Percentiles rank a stretch among this genome's conserved stretches.
Evolutionary conservation across 2,329 filamentous ascomycete species (phyloP).

Genomic region (Stagonosporopsis vannaccii): DNA sequence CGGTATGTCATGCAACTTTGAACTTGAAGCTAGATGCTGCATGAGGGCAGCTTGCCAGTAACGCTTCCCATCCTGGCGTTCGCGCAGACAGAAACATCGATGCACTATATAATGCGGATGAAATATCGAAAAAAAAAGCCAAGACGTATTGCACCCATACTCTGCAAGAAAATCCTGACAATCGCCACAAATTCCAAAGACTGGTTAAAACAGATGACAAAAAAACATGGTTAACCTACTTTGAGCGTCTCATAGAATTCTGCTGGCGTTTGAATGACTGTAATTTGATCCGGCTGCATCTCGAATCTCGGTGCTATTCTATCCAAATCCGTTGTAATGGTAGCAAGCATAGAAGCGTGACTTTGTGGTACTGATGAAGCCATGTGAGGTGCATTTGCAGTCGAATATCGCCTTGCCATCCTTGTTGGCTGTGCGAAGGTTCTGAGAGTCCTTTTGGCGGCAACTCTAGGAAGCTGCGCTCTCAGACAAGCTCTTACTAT

Average conservation of each 20-base stretch:
- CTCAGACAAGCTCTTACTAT: constrained; percentile 44
- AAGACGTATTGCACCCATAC: background rate
- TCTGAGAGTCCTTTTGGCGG: constrained; percentile 26
- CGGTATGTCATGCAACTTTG: background rate
- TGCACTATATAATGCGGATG: background rate
- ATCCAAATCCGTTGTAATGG: constrained; percentile 78
- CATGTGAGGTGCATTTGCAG: constrained; percentile 39
- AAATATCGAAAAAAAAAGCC: background rate
- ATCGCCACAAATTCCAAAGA: background rate
- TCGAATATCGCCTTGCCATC: constrained; percentile 42
- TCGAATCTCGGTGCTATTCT: constrained; percentile 90
- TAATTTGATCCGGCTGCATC: constrained; percentile 79
- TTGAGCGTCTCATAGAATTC: constrained; percentile 94
- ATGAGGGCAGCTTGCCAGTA: background rate
- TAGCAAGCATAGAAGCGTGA: constrained; percentile 62
- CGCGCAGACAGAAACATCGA: background rate
- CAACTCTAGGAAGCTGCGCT: constrained; percentile 30
- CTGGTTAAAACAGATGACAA: background rate
- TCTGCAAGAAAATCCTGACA: background rate
- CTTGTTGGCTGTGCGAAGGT: constrained; percentile 19
- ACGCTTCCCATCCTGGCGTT: background rate
- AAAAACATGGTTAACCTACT: constrained; percentile 57
- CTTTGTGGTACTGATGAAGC: constrained; percentile 51
- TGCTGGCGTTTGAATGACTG: constrained; percentile 78
- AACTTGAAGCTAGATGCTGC: background rate